Base-by-base conservation (phyloP, 73 alveolate species). In the Diophrys appendiculata region DNA sequence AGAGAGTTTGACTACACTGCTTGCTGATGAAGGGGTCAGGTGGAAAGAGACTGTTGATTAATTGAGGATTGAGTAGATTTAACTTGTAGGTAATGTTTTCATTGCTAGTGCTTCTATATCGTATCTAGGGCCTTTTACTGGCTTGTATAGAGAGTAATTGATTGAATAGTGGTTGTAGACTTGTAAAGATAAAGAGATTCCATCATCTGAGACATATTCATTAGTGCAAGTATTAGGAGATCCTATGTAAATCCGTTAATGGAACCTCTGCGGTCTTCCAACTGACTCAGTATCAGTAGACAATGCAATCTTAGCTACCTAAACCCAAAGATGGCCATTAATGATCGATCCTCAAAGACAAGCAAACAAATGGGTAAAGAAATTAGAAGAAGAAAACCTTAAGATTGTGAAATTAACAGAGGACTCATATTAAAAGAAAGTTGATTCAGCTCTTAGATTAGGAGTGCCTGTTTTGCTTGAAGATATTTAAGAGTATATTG, bases 101-200 rank as follows among this genome's bases (percentile, higher is more conserved):
- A 78, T 98, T 30, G 93, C 99, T 0, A 92, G 99, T 0, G 96
- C 99, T 8, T 91, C 96, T 52, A 98, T 98, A 60, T 89, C 98
- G 30, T 98, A 98, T 84, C 83, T 97, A 81, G 99, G 99, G 8
- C 99, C 99, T 0, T 98, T 98, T 85, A 96, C 99, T 0, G 99
- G 99, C 3, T 54, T 64, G 60, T 95, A 93, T 80, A 75, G 97
- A 74, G 91, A 85, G 72, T 86, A 80, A 71, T 70, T 90, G 14
- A 73, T 78, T 18, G 76, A 33, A 8, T 27, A 28, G n/a, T 90
- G 96, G 96, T 33, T 43, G 0, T 29, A 68, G n/a, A 90, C 80
- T 69, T 83, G 91, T 55, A 32, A 32, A 0, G 91, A 86, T 28
- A 74, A 56, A 54, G 68, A 30, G 23, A 89, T 92, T n/a, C 93